Evolutionary conservation across 305 asterid species (phyloP), one percentile per base, ranked within the genome.

Genomic region (Ilex paraguariensis): DNA sequence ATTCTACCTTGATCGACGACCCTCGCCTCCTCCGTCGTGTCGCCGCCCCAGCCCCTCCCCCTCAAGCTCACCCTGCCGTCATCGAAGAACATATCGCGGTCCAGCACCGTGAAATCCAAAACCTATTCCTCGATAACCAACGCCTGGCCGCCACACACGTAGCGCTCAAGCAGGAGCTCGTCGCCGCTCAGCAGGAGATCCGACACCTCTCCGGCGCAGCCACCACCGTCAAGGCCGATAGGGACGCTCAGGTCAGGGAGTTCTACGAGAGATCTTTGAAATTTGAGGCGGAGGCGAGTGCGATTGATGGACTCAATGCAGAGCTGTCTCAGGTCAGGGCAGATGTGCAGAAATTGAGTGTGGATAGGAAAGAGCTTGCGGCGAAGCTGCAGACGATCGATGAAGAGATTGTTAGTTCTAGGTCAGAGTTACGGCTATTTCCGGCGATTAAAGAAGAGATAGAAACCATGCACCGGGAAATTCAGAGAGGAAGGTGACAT

Each of bases 401-500:
- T 28, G 82, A 65, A 77, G 71, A 74, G 71, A 32, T 58, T 84
- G 63, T 65, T 83, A 8, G 70, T 40, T 92, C 59, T 77, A 75
- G 73, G 76, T 72, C 12, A 95, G 84, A 61, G 76, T 82, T 66
- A 87, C 76, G 59, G 40, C 60, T 6, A 8, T 36, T 36, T 36
- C 9, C 42, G 42, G 7, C 42, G 42, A 36, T 36, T 36, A 5
- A 36, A 36, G 42, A 5, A 5, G 42, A 36, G 42, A 36, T 36
- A 4, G 42, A 36, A 36, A 1, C 42, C 42, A 46, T 77, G 82
- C 80, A 70, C 16, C 75, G 67, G 66, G 96, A 87, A 61, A 72
- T 90, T 42, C 82, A 82, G 54, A 76, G 77, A 73, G 98, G 97
- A 87, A 89, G 97, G 97, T 91, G 75, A 10, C 4, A 36, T 36